These are phyloP conservation scores for Leishmania arabica DNA, from an alignment of 208 protist species.

Conservation along the genomic window DNA sequence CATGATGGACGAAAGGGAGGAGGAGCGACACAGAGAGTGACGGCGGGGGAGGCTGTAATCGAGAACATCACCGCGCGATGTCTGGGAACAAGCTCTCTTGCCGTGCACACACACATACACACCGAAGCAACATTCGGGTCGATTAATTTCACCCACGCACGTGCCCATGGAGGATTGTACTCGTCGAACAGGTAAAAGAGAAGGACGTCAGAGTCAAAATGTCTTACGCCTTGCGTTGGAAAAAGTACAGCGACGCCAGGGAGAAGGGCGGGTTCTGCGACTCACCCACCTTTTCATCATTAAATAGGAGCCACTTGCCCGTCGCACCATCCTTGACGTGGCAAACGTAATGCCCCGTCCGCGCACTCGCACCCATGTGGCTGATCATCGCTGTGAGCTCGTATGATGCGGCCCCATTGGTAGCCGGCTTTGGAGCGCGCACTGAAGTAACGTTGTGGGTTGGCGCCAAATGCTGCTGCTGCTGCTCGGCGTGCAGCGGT, in stretches of 20 bases:
- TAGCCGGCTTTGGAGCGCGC: constrained; percentile 12
- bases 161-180: not conserved
- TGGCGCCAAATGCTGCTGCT: not conserved
- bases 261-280: constrained; percentile 91
- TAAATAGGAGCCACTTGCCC: constrained; percentile 93
- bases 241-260: constrained; percentile 94
- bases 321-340: constrained; percentile 79
- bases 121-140: not conserved
- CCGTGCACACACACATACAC: constrained; percentile 4
- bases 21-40: not conserved
- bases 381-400: constrained; percentile 88
- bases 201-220: not conserved
- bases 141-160: no score
- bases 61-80: not conserved
- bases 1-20: not conserved
- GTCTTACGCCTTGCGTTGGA: constrained; percentile 38
- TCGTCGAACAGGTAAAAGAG: not conserved
- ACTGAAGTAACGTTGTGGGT: not conserved
- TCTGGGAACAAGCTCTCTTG: not conserved
- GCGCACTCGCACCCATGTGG: constrained; percentile 90
- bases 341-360: constrained; percentile 92
- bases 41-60: not conserved
- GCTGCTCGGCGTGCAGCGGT: not conserved
- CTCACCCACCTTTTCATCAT: constrained; percentile 94
- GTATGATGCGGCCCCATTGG: constrained; percentile 71